phyloP scores from a whole-genome alignment of 176 grass and related monocot species.

The Carex parvula region DNA sequence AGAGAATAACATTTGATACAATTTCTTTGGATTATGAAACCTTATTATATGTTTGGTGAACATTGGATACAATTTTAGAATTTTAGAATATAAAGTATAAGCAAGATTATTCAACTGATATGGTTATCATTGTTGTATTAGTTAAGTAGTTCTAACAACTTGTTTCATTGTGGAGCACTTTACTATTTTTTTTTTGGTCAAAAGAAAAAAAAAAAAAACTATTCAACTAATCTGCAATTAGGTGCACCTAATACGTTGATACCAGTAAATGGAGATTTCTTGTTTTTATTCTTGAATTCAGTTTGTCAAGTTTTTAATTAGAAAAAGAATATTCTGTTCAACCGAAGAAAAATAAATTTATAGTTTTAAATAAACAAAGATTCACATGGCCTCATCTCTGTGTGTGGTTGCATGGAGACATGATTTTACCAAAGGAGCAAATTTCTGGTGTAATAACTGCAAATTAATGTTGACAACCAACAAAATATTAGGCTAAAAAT shows the following conservation, averaged over 20 bases:
- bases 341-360: neutral
- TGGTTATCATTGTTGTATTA: neutral
- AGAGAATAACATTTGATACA: neutral
- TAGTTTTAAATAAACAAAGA: neutral
- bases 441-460: neutral
- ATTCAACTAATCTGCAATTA: constrained; percentile 5
- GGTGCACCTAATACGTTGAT: constrained; percentile 5
- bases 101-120: neutral
- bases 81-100: neutral
- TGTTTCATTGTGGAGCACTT: neutral
- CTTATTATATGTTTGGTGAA: neutral
- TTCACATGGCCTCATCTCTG: neutral
- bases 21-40: neutral
- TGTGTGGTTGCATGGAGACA: neutral
- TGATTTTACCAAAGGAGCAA: neutral
- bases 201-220: neutral
- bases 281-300: neutral
- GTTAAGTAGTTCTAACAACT: neutral
- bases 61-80: neutral
- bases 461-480: neutral
- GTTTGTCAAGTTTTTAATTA: neutral
- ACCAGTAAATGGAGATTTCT: neutral
- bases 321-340: neutral
- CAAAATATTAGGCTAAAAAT: neutral
- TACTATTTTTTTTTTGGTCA: neutral